phyloP scores from a whole-genome alignment of 2,329 filamentous ascomycete genomes.

The Coniochaeta sp. region DNA sequence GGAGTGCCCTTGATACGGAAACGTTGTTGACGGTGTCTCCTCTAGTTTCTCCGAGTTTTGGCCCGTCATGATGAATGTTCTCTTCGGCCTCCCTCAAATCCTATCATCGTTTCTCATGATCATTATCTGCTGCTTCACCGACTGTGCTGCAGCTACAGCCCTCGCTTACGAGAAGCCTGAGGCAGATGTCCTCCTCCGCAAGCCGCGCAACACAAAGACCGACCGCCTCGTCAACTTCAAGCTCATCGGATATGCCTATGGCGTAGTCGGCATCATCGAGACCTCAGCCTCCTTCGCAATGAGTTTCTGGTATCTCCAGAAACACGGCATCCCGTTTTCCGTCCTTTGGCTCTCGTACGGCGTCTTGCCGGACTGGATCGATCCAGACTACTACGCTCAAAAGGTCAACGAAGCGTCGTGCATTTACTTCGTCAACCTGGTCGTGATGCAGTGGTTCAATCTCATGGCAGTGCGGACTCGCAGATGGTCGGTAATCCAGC shows the following conservation, averaged over 20 bases:
- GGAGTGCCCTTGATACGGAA: no score
- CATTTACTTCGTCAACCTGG: slow-evolving; percentile 74
- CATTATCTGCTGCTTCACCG: slow-evolving; percentile 66
- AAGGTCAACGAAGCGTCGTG: slow-evolving; percentile 59
- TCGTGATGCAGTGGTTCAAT: slow-evolving; percentile 78
- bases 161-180: slow-evolving; percentile 73
- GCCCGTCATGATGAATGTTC: slow-evolving; percentile 66
- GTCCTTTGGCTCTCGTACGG: slow-evolving; percentile 64
- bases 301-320: slow-evolving; percentile 59
- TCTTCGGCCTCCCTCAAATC: slow-evolving; percentile 66
- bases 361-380: background rate
- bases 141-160: slow-evolving; percentile 64
- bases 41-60: slow-evolving; percentile 51
- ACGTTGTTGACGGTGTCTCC: no score
- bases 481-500: slow-evolving; percentile 61
- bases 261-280: slow-evolving; percentile 58
- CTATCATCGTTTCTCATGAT: slow-evolving; percentile 69
- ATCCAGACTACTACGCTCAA: slow-evolving; percentile 32
- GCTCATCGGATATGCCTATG: slow-evolving; percentile 66
- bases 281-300: slow-evolving; percentile 54
- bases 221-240: slow-evolving; percentile 68
- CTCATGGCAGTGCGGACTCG: slow-evolving; percentile 62
- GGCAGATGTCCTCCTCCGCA: slow-evolving; percentile 63
- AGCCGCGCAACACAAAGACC: slow-evolving; percentile 59
- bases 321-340: slow-evolving; percentile 56